Evolutionary conservation across 2,329 filamentous ascomycete species (phyloP), one percentile per base, ranked within the genome.

Genomic region (Penicillium sp.): DNA sequence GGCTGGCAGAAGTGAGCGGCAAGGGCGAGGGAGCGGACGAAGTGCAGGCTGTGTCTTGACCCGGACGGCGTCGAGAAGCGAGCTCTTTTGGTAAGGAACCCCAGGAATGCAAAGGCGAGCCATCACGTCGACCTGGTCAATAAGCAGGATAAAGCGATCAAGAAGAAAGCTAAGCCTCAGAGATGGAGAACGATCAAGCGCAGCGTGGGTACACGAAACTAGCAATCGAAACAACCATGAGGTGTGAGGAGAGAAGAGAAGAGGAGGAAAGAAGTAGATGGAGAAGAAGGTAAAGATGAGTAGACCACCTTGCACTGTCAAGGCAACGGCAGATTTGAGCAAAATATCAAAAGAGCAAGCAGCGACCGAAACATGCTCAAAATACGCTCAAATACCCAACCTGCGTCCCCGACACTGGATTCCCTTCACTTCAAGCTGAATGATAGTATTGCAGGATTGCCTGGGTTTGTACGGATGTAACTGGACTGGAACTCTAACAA

Each of bases 101-200:
- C 67, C 66, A 57, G 67, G 69, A 30, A 67, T 59, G 52, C 60
- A 63, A 50, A 65, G 66, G 46, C 65, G 64, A 61, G 66, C 56
- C 70, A 71, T 71, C 57, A 61, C 41, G 59, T 58, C 51, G 41
- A 51, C 41, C 59, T 57, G 61, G 60, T 51, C 60, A 65, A 65
- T 47, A 58, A 48, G 51, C 55, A 64, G 64, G 49, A 58, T 35
- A 35, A 50, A 45, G 61, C 30, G 56, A 59, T 52, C 56, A 45
- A 56, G 52, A 59, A 46, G 53, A 49, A 54, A 51, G 56, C 30
- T 50, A 60, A 58, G 58, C 38, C 56, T 64, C 45, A 63, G 35
- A 58, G 35, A 58, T 57, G 61, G 63, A 48, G 62, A 44, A 66
- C 61, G 62, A 68, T 51, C 63, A 62, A 60, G 38, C 64, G 57